Base-by-base conservation (phyloP, 1,284 basidiomycete species). In the Inonotus obliquus region DNA sequence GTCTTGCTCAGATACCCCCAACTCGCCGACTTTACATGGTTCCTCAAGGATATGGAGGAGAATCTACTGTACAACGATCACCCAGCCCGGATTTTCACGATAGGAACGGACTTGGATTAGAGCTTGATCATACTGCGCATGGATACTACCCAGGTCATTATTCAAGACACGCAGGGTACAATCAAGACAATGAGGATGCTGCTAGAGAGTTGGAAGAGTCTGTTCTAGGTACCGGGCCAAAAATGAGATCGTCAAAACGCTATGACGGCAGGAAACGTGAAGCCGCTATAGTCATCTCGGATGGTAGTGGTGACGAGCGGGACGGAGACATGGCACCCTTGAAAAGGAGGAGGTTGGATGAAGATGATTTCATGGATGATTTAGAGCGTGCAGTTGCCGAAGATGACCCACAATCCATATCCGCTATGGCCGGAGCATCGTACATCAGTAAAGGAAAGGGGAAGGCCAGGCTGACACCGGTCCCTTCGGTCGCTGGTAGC, bases 1-100 rank as follows among this genome's bases (percentile, higher is more conserved):
- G 82, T 63, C 82, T 91, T 60, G 79, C 85, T 45, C 81, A 78
- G 45, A 86, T 91, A 65, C 85, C 86, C 32, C 79, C 76, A 27
- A 79, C 80, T 19, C 52, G 48, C 2, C 62, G 59, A 29, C 58
- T 56, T 32, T 77, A 76, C 39, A 74, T 74, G 23, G 69, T 74
- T 17, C 70, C 69, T 14, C 65, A 71, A 35, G 65, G 74, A 1
- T 80, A 47, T 74, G 17, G 47, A 75, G 44, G 74, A 73, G 47
- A 58, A 23, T 38, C 21, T 23, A 3, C 45, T 10, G 71, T 72
- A 13, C 69, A 76, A 48, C 76, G 73, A 19, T 70, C 74, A 14
- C 68, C 70, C 13, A 75, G 76, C 2, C 71, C 75, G 9, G 69
- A 63, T 13, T 68, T 69, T 55, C 67, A 69, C 17, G 66, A 66